Conservation (phyloP, 768 basidiomycete species). For the Galerina sulciceps region DNA sequence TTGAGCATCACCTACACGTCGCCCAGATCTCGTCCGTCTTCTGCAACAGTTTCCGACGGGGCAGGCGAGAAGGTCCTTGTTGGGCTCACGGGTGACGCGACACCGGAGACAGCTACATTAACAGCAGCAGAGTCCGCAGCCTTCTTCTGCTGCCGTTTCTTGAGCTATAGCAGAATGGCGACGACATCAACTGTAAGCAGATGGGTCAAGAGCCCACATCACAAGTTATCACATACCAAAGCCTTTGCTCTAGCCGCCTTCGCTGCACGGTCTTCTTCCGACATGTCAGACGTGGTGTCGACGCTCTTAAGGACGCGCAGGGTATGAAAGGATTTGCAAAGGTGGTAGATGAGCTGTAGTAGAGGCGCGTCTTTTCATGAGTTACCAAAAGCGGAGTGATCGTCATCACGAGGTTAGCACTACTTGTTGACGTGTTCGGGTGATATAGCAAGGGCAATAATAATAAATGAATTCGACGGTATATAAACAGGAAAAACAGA, state of each 20-base stretch:
- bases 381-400: slow-evolving; percentile 23
- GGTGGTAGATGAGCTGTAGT: slow-evolving; percentile 9
- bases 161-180: slow-evolving; percentile 52
- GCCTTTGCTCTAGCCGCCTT: slow-evolving; percentile 87
- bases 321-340: slow-evolving; percentile 1
- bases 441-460: slow-evolving; percentile 16
- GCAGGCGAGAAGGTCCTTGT: slow-evolving; percentile 55
- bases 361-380: slow-evolving; percentile 14
- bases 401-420: slow-evolving; percentile 13
- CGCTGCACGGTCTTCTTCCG: slow-evolving; percentile 79
- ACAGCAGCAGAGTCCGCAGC: slow-evolving; percentile 42
- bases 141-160: slow-evolving; percentile 82
- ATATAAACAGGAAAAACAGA: slow-evolving; percentile 46
- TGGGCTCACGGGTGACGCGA: slow-evolving; percentile 42
- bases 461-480: slow-evolving; percentile 45
- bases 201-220: slow-evolving; percentile 2
- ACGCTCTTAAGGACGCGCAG: not conserved
- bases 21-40: slow-evolving; percentile 55
- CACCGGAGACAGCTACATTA: slow-evolving; percentile 30
- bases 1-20: slow-evolving; percentile 61
- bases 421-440: slow-evolving; percentile 18
- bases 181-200: slow-evolving; percentile 7
- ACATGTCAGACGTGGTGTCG: slow-evolving; percentile 38
- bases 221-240: slow-evolving; percentile 51
- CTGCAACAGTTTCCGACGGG: slow-evolving; percentile 45